Percentiles rank a stretch among this genome's conserved stretches.
These are phyloP conservation scores for Filosporella fistucella DNA, from an alignment of 495 filamentous ascomycete genomes.

Conservation along the genomic window DNA sequence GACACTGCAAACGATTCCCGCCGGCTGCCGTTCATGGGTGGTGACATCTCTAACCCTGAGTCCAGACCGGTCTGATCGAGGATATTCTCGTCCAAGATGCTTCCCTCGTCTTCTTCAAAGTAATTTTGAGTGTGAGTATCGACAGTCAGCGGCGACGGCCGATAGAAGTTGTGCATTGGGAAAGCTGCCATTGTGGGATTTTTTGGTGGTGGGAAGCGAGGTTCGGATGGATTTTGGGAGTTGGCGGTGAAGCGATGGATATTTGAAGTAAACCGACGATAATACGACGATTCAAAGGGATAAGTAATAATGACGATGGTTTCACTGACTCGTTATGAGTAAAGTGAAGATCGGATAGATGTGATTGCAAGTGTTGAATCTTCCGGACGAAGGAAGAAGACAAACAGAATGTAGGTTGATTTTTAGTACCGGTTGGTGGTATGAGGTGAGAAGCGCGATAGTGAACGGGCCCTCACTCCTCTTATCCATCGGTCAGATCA, in stretches of 20 bases:
- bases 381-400: constrained; percentile 5
- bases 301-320: neutral
- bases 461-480: too few species aligned
- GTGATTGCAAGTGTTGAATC: too few species aligned
- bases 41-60: constrained; percentile 64
- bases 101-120: constrained; percentile 77
- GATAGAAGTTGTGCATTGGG: constrained; percentile 56
- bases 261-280: constrained; percentile 7
- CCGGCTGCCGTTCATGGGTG: constrained; percentile 60
- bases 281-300: constrained; percentile 8
- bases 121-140: constrained; percentile 56
- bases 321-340: neutral
- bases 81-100: constrained; percentile 81
- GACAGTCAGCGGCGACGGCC: constrained; percentile 55
- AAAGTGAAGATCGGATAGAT: neutral
- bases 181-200: constrained; percentile 45
- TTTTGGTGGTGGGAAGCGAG: constrained; percentile 17
- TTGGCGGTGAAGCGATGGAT: constrained; percentile 23
- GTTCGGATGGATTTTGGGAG: constrained; percentile 13
- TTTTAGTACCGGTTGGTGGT: constrained; percentile 1
- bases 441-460: constrained; percentile 9
- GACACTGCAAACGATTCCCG: constrained; percentile 66
- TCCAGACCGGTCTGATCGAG: constrained; percentile 59
- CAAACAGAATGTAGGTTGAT: neutral
- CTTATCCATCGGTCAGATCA: too few species aligned